A percentile compares a stretch with the other conserved stretches of the same genome.
Conservation (phyloP, 192 early-diverging fungal genomes). For the Backusella parvicylindrica region DNA sequence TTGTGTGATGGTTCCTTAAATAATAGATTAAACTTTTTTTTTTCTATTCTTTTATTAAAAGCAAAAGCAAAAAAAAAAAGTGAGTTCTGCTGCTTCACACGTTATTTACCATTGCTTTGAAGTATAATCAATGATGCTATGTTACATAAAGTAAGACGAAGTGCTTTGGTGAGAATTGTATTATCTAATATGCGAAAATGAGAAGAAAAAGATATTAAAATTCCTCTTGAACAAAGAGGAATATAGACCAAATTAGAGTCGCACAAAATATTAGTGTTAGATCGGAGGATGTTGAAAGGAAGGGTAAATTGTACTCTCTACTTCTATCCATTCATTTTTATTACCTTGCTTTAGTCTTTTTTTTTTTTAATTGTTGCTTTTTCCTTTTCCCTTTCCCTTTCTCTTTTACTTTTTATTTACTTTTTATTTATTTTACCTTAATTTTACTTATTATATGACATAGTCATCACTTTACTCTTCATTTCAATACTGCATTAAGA, state of each 20-base stretch:
- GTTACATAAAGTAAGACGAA: no score
- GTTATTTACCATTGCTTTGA: no score
- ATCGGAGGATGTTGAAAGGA: background rate
- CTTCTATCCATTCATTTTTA: background rate
- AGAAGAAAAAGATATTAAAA: background rate
- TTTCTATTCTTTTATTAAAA: background rate
- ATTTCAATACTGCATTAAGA: background rate
- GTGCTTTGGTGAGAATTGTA: no score
- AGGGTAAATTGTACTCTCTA: background rate
- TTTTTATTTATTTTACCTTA: slow-evolving; percentile 1
- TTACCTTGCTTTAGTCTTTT: background rate
- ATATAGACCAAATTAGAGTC: background rate
- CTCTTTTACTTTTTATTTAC: background rate
- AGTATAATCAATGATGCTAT: no score
- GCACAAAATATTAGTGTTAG: background rate
- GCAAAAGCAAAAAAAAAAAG: no score
- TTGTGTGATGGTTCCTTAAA: background rate
- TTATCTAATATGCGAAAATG: no score
- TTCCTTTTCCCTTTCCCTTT: background rate
- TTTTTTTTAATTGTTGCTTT: background rate
- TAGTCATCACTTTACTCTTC: background rate
- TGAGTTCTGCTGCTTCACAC: no score
- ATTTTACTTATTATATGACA: background rate
- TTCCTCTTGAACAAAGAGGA: background rate
- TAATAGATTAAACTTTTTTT: background rate